These are phyloP conservation scores for Ilyonectria mors-panacis DNA, from an alignment of 2,329 filamentous ascomycete genomes.

Conservation along the genomic window DNA sequence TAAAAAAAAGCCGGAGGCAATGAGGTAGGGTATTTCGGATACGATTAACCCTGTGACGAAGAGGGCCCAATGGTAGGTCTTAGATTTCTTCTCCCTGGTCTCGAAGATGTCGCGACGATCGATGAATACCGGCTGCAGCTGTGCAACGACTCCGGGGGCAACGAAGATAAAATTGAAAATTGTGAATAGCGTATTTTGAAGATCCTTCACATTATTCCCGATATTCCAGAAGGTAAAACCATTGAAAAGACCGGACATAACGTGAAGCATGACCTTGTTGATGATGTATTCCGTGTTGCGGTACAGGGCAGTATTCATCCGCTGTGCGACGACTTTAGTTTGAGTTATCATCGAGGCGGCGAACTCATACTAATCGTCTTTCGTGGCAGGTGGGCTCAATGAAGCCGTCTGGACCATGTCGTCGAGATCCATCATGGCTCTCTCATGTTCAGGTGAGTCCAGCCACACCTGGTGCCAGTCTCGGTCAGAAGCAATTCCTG, in stretches of 20 bases:
- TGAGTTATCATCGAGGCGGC: conserved; percentile 77
- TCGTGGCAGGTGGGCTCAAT: conserved; percentile 57
- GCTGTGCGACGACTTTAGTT: conserved; percentile 73
- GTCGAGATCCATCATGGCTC: conserved; percentile 74
- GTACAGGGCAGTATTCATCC: conserved; percentile 74
- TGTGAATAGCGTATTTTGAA: conserved; percentile 66
- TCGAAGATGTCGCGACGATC: conserved; percentile 65
- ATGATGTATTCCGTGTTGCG: conserved; percentile 77
- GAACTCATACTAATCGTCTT: conserved; percentile 75
- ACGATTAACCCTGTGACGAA: conserved; percentile 68
- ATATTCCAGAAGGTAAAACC: conserved; percentile 74
- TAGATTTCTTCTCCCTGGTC: conserved; percentile 63
- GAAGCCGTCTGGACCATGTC: conserved; percentile 70
- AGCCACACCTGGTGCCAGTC: conserved; percentile 82
- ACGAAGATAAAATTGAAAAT: too few species aligned
- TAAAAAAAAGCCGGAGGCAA: conserved; percentile 59
- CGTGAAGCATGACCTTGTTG: conserved; percentile 73
- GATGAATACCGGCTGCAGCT: conserved; percentile 65
- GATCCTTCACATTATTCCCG: conserved; percentile 41
- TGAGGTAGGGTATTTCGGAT: conserved; percentile 62
- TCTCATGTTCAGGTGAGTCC: conserved; percentile 71
- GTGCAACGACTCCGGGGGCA: conserved; percentile 69
- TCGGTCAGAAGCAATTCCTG: conserved; percentile 58
- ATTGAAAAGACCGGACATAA: conserved; percentile 70
- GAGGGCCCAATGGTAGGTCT: conserved; percentile 69